Evolutionary conservation across 1,284 basidiomycete species (phyloP).

Genomic region (Peniophora sp.): DNA sequence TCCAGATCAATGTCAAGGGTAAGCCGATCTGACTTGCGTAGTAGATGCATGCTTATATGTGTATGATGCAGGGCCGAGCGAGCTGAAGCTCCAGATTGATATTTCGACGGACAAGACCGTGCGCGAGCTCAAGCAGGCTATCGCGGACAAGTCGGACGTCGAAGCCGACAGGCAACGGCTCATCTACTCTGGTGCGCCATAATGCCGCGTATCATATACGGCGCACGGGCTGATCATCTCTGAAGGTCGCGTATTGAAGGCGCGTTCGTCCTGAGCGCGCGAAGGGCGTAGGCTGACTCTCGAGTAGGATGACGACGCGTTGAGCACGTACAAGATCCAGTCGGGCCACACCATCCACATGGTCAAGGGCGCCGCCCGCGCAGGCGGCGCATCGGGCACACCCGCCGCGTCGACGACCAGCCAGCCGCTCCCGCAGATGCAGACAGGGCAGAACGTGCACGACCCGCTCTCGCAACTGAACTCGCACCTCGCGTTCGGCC

Average conservation of each 20-base stretch:
- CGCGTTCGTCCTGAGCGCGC: slow-evolving; percentile 18
- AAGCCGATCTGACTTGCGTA: neutral
- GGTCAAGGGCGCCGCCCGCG: slow-evolving; percentile 78
- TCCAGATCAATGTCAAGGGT: slow-evolving; percentile 76
- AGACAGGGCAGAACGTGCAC: slow-evolving; percentile 74
- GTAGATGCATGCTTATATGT: neutral
- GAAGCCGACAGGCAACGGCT: slow-evolving; percentile 77
- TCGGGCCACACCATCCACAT: slow-evolving; percentile 84
- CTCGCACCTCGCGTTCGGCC: slow-evolving; percentile 59
- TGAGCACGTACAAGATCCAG: slow-evolving; percentile 86
- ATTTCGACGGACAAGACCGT: slow-evolving; percentile 77
- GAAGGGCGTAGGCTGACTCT: neutral
- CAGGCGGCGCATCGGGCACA: slow-evolving; percentile 20
- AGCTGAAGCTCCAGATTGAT: slow-evolving; percentile 82
- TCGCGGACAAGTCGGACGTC: slow-evolving; percentile 80
- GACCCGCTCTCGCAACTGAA: slow-evolving; percentile 75
- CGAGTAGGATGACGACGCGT: slow-evolving; percentile 69
- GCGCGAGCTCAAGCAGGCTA: slow-evolving; percentile 77
- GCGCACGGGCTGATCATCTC: no score
- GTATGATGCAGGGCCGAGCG: slow-evolving; percentile 62
- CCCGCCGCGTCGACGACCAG: slow-evolving; percentile 22
- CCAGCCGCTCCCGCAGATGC: slow-evolving; percentile 64
- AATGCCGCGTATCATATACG: no score
- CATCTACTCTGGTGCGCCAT: slow-evolving; percentile 76
- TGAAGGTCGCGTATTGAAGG: slow-evolving; percentile 67